Evolutionary conservation across 345 rosid genomes (phyloP), one percentile per base, ranked within the genome.

Genomic region (Noccaea bulbosa): DNA sequence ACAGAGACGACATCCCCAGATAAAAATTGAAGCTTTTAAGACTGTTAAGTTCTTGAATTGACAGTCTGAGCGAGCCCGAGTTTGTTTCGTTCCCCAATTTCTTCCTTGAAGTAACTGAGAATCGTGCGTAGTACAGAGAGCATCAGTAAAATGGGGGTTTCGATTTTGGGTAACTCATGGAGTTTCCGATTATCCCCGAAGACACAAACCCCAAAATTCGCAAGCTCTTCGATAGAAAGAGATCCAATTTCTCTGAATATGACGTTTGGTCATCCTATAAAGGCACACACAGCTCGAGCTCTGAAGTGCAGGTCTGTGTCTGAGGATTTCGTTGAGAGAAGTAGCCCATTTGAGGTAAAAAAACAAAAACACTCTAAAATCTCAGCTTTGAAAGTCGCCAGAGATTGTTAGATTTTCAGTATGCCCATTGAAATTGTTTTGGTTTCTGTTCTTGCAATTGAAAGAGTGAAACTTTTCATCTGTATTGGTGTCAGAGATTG

Each of bases 331-430:
- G 81, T 82, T 32, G 93, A 83, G 75, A 87, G 98, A 83, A 81
- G 83, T 53, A 90, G 98, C 79, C 96, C 97, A 5, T 17, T 37
- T 67, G 94, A 86, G 97, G 97, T 90, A 79, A 62, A 5, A 20
- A 14, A 38, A n/a, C n/a, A 57, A 35, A 2, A 3, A 27, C 30
- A 27, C 22, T 20, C 45, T 17, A 52, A n/a, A 33, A 2, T 69
- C 48, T 33, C 53, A 47, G 6, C n/a, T 58, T 20, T 32, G 14
- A 45, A 20, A 15, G 17, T 48, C 43, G 11, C 14, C 35, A 46
- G 27, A 48, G 37, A 14, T 14, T 40, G 2, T 48, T 12, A 14
- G 20, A 9, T 11, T 20, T 27, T 15, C 7, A 30, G 27, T 47
- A 39, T 41, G 4, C 4, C n/a, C 8, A 15, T 39, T 4, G 22